Evolutionary conservation across 2,329 filamentous ascomycete species (phyloP).

Genomic region (Colletotrichum spaethianum): DNA sequence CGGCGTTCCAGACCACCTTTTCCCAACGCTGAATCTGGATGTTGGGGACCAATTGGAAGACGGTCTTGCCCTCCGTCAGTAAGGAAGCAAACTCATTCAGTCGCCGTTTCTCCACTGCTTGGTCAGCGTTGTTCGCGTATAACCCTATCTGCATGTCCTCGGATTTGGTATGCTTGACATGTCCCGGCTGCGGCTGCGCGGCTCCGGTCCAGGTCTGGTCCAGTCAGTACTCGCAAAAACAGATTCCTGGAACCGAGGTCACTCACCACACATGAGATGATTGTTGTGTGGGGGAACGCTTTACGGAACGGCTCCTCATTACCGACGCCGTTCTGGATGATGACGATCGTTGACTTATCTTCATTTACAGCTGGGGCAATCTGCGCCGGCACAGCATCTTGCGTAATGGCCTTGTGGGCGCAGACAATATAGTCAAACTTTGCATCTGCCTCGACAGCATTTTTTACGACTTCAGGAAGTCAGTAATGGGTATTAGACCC

Average conservation of each 20-base stretch:
- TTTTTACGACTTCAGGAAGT: conserved; percentile 58
- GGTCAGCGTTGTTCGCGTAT: conserved; percentile 56
- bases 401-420: conserved; percentile 67
- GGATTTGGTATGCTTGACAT: conserved; percentile 64
- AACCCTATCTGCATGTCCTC: conserved; percentile 70
- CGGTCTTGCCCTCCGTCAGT: conserved; percentile 57
- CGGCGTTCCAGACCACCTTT: conserved; percentile 73
- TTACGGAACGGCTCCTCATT: conserved; percentile 69
- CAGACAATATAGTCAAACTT: conserved; percentile 71
- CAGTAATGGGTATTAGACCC: not conserved
- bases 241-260: not conserved
- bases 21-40: conserved; percentile 72
- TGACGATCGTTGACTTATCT: conserved; percentile 65
- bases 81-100: conserved; percentile 59
- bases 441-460: conserved; percentile 59
- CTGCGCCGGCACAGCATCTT: conserved; percentile 52
- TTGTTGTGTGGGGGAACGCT: conserved; percentile 64
- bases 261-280: conserved; percentile 69
- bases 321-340: conserved; percentile 74
- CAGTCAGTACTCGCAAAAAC: conserved; percentile 8
- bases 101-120: conserved; percentile 50
- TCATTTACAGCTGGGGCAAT: conserved; percentile 54
- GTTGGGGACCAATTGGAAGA: conserved; percentile 64
- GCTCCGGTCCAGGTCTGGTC: conserved; percentile 67
- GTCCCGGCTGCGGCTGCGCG: conserved; percentile 62